Conservation (phyloP, 2,329 filamentous ascomycete genomes). For the Sarocladiaceae sp. region DNA sequence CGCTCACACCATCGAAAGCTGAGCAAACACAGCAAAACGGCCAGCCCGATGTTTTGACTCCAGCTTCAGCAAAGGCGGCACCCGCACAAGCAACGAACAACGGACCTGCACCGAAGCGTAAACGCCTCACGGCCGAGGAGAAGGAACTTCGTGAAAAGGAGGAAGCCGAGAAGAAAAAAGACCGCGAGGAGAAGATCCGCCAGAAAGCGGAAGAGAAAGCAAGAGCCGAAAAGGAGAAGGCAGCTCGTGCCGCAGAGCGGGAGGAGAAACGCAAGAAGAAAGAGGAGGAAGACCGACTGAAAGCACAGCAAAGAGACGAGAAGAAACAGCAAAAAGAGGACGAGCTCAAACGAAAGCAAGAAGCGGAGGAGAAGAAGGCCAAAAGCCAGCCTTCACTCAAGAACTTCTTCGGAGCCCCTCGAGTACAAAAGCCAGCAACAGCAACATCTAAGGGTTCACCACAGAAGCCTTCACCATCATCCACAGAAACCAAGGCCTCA, state of each 20-base stretch:
- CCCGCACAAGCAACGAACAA: slow-evolving; percentile 1
- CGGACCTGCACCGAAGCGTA: slow-evolving; percentile 35
- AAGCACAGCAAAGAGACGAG: slow-evolving; percentile 38
- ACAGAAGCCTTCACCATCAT: slow-evolving; percentile 9
- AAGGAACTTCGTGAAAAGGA: slow-evolving; percentile 30
- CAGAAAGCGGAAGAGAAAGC: slow-evolving; percentile 25
- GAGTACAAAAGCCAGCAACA: neutral
- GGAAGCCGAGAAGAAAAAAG: slow-evolving; percentile 29
- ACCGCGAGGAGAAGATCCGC: slow-evolving; percentile 29
- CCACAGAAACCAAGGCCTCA: slow-evolving; percentile 14
- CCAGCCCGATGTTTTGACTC: neutral
- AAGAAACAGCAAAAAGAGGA: slow-evolving; percentile 49
- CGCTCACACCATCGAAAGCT: slow-evolving; percentile 21
- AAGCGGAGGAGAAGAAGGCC: slow-evolving; percentile 46
- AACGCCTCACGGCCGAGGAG: slow-evolving; percentile 35
- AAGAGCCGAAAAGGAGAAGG: slow-evolving; percentile 35
- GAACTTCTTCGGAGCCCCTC: slow-evolving; percentile 39
- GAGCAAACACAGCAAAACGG: slow-evolving; percentile 5
- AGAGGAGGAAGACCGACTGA: slow-evolving; percentile 34
- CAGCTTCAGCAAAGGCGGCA: neutral
- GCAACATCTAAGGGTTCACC: no score
- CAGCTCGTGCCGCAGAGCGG: slow-evolving; percentile 30
- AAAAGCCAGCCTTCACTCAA: slow-evolving; percentile 42
- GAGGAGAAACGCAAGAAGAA: slow-evolving; percentile 37
- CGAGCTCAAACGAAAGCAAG: slow-evolving; percentile 32